Conservation (phyloP, 2,329 filamentous ascomycete genomes). For the Fonsecaea pugnacius region DNA sequence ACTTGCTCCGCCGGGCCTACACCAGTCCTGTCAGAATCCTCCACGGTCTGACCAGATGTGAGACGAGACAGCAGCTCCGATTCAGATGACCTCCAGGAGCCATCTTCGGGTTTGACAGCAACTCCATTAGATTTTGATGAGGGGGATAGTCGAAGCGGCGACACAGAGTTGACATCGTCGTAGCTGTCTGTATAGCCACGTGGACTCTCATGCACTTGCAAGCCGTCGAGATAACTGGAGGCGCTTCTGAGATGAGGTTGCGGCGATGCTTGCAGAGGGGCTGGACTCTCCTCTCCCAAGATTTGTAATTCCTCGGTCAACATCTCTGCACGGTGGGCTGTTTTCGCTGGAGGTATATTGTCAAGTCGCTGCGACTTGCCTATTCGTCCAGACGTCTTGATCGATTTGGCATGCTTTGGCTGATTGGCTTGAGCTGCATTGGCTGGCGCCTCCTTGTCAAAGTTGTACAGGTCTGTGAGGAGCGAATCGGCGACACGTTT, state of each 20-base stretch:
- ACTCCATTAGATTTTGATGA: background rate
- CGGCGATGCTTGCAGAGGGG: no score
- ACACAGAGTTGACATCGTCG: background rate
- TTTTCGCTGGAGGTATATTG: constrained; percentile 6
- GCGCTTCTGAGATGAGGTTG: background rate
- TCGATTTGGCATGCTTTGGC: background rate
- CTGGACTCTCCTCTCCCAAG: background rate
- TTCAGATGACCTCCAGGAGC: background rate
- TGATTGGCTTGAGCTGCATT: background rate
- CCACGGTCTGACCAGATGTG: background rate
- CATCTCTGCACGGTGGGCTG: constrained; percentile 1
- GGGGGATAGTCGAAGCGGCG: background rate
- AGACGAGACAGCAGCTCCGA: background rate
- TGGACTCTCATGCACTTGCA: background rate
- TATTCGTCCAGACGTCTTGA: background rate
- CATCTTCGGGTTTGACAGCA: background rate
- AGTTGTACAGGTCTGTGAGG: background rate
- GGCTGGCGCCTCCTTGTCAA: background rate
- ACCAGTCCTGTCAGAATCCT: background rate
- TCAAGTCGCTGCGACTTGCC: constrained; percentile 6
- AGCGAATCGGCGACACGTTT: background rate
- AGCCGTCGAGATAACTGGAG: background rate
- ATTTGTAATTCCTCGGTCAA: background rate
- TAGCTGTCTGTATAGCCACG: background rate
- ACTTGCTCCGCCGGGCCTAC: background rate